These are phyloP conservation scores for Sonneratia alba DNA, from an alignment of 345 rosid species.

Conservation along the genomic window DNA sequence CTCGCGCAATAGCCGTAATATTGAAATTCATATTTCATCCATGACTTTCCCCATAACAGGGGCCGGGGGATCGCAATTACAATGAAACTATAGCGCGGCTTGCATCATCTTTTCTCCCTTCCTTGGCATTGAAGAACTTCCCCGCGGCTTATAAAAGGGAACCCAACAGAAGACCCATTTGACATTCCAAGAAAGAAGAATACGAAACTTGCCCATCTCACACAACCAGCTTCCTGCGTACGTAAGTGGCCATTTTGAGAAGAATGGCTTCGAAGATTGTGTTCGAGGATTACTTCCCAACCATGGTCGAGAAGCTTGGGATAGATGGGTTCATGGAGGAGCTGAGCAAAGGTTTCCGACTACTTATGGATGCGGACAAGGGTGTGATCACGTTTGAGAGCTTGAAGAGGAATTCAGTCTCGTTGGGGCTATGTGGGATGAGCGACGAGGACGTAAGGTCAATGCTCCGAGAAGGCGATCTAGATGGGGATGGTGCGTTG, in stretches of 20 bases:
- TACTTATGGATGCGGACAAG: constrained; percentile 38
- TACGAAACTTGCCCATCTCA: background rate
- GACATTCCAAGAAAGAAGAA: background rate
- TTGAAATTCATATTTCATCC: too few species aligned
- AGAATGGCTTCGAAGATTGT: constrained; percentile 10
- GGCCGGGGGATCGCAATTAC: too few species aligned
- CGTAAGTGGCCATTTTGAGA: background rate
- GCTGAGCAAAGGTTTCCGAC: constrained; percentile 38
- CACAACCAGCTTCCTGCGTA: background rate
- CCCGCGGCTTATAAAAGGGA: background rate
- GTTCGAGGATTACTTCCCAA: constrained; percentile 49
- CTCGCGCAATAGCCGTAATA: too few species aligned
- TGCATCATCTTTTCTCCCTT: background rate
- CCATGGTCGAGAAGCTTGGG: constrained; percentile 46
- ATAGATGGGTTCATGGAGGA: constrained; percentile 52
- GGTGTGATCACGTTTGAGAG: constrained; percentile 44
- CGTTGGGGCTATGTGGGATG: constrained; percentile 39
- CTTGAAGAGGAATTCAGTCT: constrained; percentile 32
- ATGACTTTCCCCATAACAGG: too few species aligned
- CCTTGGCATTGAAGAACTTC: background rate
- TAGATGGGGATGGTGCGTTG: constrained; percentile 49
- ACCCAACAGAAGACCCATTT: background rate
- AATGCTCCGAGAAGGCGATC: constrained; percentile 52
- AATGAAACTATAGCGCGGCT: background rate
- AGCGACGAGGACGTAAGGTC: constrained; percentile 35